Evolutionary conservation across 2,329 filamentous ascomycete genomes (phyloP), one percentile per base, ranked within the genome.

Genomic region (Rosellinia necatrix): DNA sequence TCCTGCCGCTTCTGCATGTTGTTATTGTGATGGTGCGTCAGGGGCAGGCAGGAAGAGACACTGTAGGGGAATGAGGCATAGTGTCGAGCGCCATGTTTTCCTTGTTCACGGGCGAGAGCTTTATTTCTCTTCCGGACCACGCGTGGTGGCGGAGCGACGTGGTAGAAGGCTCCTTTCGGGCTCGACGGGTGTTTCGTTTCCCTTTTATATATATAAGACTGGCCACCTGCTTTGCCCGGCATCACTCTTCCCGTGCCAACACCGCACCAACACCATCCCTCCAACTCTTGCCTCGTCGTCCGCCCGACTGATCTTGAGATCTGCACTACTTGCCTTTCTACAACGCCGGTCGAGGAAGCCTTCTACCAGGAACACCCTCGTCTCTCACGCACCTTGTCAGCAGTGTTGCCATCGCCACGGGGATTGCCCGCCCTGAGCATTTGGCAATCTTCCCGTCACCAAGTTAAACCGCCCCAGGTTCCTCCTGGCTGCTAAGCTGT

Each of bases 191-290:
- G 21, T 10, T 22, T 30, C 37, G 35, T 29, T 29, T 27, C 24
- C 19, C 38, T 44, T 49, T 41, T 35, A 56, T 49, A 53, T 59
- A 61, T 56, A 59, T n/a, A n/a, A n/a, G n/a, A n/a, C n/a, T n/a
- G n/a, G n/a, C n/a, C n/a, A n/a, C n/a, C n/a, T n/a, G n/a, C n/a
- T n/a, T n/a, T n/a, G n/a, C n/a, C n/a, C n/a, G n/a, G n/a, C n/a
- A n/a, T n/a, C n/a, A n/a, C n/a, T n/a, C n/a, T n/a, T n/a, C n/a
- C n/a, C n/a, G n/a, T n/a, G n/a, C n/a, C n/a, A n/a, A n/a, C n/a
- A n/a, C n/a, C n/a, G n/a, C n/a, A 27, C 49, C 2, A 48, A n/a
- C 52, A 21, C 50, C 30, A 50, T 34, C 41, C 41, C 40, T 40
- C 19, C 49, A 15, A 10, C 13, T 21, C n/a, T 47, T 51, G 51